These are phyloP conservation scores for Chytriomyces sp. DNA, from an alignment of 192 early-diverging fungal species.

Conservation along the genomic window DNA sequence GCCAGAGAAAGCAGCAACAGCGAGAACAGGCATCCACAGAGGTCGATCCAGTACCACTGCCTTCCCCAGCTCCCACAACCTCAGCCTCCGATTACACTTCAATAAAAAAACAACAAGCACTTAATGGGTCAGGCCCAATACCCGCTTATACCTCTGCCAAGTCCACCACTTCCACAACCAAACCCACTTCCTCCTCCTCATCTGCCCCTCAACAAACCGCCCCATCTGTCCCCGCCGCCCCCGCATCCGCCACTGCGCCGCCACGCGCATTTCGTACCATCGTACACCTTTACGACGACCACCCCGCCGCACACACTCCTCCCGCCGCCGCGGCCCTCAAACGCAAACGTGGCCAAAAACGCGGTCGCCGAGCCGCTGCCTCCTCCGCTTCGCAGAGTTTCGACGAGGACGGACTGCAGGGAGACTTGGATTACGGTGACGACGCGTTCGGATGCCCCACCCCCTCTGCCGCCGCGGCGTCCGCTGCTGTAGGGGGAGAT, in stretches of 20 bases:
- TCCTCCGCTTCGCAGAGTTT: background rate
- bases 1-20: background rate
- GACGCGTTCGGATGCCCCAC: background rate
- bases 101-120: background rate
- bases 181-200: background rate
- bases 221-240: background rate
- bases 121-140: background rate
- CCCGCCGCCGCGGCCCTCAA: background rate
- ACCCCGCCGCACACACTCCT: background rate
- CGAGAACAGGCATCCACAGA: background rate
- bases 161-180: background rate
- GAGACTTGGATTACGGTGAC: conserved; percentile 11
- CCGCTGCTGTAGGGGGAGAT: background rate
- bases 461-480: background rate
- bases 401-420: background rate
- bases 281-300: conserved; percentile 12
- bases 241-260: background rate
- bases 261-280: background rate
- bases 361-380: background rate
- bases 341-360: background rate
- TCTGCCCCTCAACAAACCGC: background rate
- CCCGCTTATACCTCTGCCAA: background rate
- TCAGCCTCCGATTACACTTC: too few species aligned
- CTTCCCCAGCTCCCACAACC: background rate
- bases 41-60: background rate